phyloP scores from a whole-genome alignment of 352 stramenopile genomes.

The Peronospora farinosa region DNA sequence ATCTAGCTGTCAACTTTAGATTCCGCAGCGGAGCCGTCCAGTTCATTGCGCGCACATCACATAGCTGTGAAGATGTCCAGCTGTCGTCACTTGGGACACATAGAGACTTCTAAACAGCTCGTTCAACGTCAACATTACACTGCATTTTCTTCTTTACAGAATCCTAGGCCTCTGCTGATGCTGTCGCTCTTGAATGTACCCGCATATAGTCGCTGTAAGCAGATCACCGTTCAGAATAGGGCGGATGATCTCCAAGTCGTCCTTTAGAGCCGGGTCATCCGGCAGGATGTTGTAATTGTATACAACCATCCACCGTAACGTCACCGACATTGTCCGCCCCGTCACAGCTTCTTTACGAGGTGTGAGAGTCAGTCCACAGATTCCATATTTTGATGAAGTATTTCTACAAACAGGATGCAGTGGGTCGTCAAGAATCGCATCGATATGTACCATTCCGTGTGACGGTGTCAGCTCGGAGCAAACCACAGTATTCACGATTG shows the following conservation, averaged over 20 bases:
- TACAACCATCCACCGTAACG: constrained; percentile 26
- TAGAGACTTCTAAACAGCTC: constrained; percentile 1
- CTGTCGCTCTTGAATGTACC: constrained; percentile 29
- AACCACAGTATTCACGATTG: constrained; percentile 29
- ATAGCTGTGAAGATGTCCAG: constrained; percentile 6
- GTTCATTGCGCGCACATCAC: constrained; percentile 11
- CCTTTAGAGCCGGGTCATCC: constrained; percentile 20
- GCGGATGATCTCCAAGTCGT: constrained; percentile 26
- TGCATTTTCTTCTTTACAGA: constrained; percentile 5
- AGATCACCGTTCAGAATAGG: constrained; percentile 39
- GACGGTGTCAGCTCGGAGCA: constrained; percentile 24
- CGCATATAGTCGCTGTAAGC: constrained; percentile 2
- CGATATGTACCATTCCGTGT: constrained; percentile 33
- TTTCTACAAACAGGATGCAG: constrained; percentile 15
- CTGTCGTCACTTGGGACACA: neutral
- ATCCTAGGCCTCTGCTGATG: neutral
- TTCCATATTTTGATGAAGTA: constrained; percentile 21
- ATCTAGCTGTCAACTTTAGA: no score
- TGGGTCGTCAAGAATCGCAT: constrained; percentile 29
- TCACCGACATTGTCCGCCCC: constrained; percentile 16
- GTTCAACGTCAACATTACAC: constrained; percentile 7
- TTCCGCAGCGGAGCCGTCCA: no score
- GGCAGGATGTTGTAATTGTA: constrained; percentile 35
- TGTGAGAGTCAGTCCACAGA: constrained; percentile 26
- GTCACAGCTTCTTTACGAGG: constrained; percentile 21